These are phyloP conservation scores for Collariella sp. DNA, from an alignment of 495 filamentous ascomycete species.

Conservation along the genomic window DNA sequence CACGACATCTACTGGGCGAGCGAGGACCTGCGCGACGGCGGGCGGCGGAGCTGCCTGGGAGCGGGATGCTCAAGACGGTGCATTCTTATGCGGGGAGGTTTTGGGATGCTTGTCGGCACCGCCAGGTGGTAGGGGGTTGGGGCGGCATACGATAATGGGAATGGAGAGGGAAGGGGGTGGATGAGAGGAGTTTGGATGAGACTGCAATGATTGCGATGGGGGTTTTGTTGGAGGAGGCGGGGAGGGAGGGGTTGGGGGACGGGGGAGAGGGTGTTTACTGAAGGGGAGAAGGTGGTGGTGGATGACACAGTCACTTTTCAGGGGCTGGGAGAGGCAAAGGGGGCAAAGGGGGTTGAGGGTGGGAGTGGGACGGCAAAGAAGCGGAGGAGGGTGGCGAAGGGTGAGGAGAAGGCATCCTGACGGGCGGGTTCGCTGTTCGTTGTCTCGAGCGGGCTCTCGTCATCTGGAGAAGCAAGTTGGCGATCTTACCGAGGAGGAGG, in stretches of 20 bases:
- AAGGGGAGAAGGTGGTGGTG: constrained; percentile 41
- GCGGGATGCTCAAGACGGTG: constrained; percentile 65
- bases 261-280: constrained; percentile 68
- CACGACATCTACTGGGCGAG: constrained; percentile 60
- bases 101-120: too few species aligned
- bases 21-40: constrained; percentile 36
- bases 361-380: too few species aligned
- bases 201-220: constrained; percentile 76
- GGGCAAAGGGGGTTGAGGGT: too few species aligned
- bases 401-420: too few species aligned
- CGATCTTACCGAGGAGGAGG: too few species aligned
- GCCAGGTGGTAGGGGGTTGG: constrained; percentile 38
- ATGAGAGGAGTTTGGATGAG: constrained; percentile 70
- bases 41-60: constrained; percentile 50
- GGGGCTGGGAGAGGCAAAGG: not conserved
- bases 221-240: constrained; percentile 71
- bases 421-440: too few species aligned
- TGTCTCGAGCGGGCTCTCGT: too few species aligned
- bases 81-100: constrained; percentile 68
- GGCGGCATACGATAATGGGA: constrained; percentile 10
- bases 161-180: constrained; percentile 24
- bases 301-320: not conserved
- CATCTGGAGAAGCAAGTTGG: too few species aligned
- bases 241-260: constrained; percentile 55
- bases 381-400: too few species aligned